These are phyloP conservation scores for Arthrobotrys megalospora DNA, from an alignment of 2,329 filamentous ascomycete species.

Conservation along the genomic window DNA sequence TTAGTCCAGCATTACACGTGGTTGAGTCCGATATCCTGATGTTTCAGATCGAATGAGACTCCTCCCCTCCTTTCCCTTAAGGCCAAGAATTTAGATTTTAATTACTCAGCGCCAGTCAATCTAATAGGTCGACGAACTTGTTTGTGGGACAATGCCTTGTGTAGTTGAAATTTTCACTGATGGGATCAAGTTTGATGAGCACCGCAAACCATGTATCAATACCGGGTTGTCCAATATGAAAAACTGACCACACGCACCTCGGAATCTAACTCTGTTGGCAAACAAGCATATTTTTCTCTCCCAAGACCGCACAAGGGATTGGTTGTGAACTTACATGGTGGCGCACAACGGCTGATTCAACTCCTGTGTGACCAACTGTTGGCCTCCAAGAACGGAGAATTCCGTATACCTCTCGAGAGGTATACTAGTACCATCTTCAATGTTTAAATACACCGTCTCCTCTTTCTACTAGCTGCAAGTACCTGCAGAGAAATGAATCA, in stretches of 20 bases:
- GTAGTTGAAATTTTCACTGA: no score
- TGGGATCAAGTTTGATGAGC: no score
- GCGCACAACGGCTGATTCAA: slow-evolving; percentile 13
- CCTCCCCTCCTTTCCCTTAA: neutral
- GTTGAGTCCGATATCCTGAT: neutral
- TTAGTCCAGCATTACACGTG: neutral
- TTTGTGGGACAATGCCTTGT: neutral
- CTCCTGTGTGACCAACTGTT: neutral
- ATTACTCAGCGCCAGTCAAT: neutral
- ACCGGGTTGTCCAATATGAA: no score
- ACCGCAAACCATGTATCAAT: no score
- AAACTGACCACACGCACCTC: slow-evolving; percentile 1
- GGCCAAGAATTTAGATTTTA: slow-evolving; percentile 14
- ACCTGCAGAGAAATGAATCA: no score
- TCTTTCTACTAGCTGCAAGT: no score
- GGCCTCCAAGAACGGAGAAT: neutral
- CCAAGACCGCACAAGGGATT: neutral
- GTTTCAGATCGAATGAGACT: slow-evolving; percentile 12
- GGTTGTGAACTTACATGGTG: slow-evolving; percentile 18
- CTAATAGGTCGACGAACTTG: neutral
- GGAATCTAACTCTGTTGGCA: neutral
- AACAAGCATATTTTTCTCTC: neutral
- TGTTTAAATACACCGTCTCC: no score
- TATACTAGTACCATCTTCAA: no score
- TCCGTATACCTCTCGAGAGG: no score